Conservation (phyloP, 129 eudicot genomes). For the Ambrosia artemisiifolia region DNA sequence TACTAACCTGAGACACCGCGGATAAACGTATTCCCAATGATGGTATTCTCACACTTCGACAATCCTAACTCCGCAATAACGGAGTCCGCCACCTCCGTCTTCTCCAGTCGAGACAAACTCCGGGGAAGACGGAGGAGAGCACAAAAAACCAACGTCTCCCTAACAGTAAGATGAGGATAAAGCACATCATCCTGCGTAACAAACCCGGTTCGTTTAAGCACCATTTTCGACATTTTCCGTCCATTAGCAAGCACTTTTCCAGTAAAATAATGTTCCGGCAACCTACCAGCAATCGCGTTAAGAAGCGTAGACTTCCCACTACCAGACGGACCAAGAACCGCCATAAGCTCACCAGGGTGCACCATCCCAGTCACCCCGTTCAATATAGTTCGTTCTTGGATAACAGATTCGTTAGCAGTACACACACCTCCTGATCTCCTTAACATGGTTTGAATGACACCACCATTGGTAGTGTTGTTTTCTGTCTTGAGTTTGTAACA, state of each 20-base stretch:
- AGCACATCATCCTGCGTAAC: constrained; percentile 89
- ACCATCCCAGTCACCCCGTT: constrained; percentile 78
- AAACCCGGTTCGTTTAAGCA: constrained; percentile 62
- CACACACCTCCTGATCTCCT: background rate
- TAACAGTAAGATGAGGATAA: constrained; percentile 82
- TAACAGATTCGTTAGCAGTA: background rate
- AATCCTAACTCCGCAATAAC: constrained; percentile 69
- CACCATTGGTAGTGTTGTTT: constrained; percentile 8
- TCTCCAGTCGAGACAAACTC: constrained; percentile 40
- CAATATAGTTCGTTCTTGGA: constrained; percentile 53
- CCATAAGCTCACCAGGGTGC: constrained; percentile 70
- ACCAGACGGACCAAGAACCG: constrained; percentile 92
- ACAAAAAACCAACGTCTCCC: constrained; percentile 75
- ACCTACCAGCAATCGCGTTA: constrained; percentile 72
- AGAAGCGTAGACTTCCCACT: constrained; percentile 94
- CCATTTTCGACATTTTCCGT: constrained; percentile 41
- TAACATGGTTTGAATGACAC: constrained; percentile 30
- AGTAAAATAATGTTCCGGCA: constrained; percentile 46
- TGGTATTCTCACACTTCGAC: constrained; percentile 63
- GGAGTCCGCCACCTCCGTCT: constrained; percentile 46
- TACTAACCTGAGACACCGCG: constrained; percentile 55
- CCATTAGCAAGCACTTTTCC: constrained; percentile 69
- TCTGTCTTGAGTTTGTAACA: constrained; percentile 55
- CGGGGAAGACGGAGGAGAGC: constrained; percentile 64
- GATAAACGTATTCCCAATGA: constrained; percentile 64